Evolutionary conservation across 208 protist species (phyloP), one percentile per base, ranked within the genome.

Genomic region (Wallacemonas collosoma): DNA sequence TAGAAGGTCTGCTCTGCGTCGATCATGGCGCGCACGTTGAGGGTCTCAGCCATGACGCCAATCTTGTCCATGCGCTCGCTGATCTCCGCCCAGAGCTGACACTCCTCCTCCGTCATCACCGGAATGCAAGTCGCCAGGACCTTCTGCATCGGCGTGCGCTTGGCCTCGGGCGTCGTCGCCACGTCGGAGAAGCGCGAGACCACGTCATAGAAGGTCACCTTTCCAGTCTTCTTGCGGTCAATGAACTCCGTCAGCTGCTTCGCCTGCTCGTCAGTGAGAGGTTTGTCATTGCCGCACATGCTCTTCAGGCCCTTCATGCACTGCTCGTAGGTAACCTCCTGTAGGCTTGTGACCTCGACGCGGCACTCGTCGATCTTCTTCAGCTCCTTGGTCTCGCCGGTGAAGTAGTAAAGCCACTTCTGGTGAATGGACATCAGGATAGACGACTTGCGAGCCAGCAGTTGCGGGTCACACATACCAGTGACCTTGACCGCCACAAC

Each of bases 1-100:
- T 98, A 95, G 76, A 98, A 99, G 40, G 91, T 98, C 85, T 99
- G 98, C 88, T 99, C 97, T 9, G 98, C 98, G 75, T 99, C 98
- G 40, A 99, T 81, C 43, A 99, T 79, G 70, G 96, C 79, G 68
- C 88, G 87, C 11, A 98, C 92, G 35, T 85, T 82, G 43, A 94
- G 73, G 56, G 83, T 78, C 53, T 77, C 76, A 7, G 89, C 91
- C 54, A 84, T 93, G 14, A 85, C 63, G 40, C 84, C 82, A 72
- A 98, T 90, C n/a, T 89, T 71, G 5, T 72, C 71, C 50, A 98
- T 73, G 38, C 95, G 85, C 47, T 72, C 71, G 54, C 86, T 81
- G 36, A 96, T 64, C n/a, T 79, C 75, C 26, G 80, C 72, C 84
- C 95, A 92, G 53, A 96, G 80, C 55, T 80, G 65, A 72, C 89